Evolutionary conservation across 1,284 basidiomycete species (phyloP), one percentile per base, ranked within the genome.

Genomic region (Sporisorium graminicola): DNA sequence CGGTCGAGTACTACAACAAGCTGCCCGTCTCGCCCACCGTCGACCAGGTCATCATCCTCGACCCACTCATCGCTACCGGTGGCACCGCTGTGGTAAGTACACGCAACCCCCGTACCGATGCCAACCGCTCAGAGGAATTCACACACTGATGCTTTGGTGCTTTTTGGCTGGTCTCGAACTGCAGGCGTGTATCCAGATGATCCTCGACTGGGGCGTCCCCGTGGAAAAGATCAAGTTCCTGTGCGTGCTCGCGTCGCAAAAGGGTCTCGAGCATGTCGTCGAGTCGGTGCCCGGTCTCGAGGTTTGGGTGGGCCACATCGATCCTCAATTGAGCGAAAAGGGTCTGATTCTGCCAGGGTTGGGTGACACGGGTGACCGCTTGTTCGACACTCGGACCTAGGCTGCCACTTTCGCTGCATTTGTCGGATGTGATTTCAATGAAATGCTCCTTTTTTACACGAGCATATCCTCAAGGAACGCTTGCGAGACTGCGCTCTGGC

Each of bases 61-160:
- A 98, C 80, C 86, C 95, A 4, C 87, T 98, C 46, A 92, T 98
- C 80, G 95, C 95, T 0, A 98, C 95, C 0, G 95, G 95, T 68
- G 93, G 93, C n/a, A 97, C 95, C 3, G 94, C 93, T 6, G 89
- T 91, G 67, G 94, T 77, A 64, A 63, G 42, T 64, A 22, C 29
- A 6, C 40, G 3, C 18, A 9, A n/a, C n/a, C n/a, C n/a, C n/a
- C n/a, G n/a, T n/a, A n/a, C n/a, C n/a, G n/a, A n/a, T n/a, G n/a
- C n/a, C 40, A 40, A 20, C 12, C 14, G 8, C 54, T 54, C 33
- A 22, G 47, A 14, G 22, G 37, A 22, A 12, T 3, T 33, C 37
- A 57, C 29, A 68, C 61, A 24, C 31, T 55, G 20, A 18, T 37
- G 5, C 40, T 35, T 26, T 22, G 22, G 10, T 9, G 46, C 1